Percentiles rank a stretch among this genome's conserved stretches.
These are phyloP conservation scores for Biscutella auriculata DNA, from an alignment of 441 rosid species.

Conservation along the genomic window DNA sequence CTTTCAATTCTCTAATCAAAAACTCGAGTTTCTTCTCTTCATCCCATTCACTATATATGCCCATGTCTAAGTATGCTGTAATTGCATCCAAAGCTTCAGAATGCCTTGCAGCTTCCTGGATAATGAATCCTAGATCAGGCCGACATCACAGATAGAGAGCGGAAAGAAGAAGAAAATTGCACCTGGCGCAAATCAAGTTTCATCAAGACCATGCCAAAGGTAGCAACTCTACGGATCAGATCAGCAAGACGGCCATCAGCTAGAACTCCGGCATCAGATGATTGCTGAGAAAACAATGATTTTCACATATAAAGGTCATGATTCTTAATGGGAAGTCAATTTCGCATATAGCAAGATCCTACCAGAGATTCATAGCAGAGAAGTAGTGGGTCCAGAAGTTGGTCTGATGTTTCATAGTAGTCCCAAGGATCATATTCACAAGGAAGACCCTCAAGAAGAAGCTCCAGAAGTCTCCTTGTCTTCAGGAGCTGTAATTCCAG, in stretches of 20 bases:
- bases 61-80: constrained; percentile 84
- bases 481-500: constrained; percentile 57
- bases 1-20: constrained; percentile 70
- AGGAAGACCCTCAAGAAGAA: constrained; percentile 80
- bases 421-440: constrained; percentile 70
- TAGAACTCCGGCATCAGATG: constrained; percentile 67
- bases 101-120: constrained; percentile 85
- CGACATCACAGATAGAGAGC: neutral
- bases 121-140: neutral
- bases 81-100: constrained; percentile 84
- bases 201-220: constrained; percentile 88
- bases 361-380: constrained; percentile 88
- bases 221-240: constrained; percentile 80
- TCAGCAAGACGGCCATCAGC: constrained; percentile 95
- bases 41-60: constrained; percentile 86
- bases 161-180: constrained; percentile 1
- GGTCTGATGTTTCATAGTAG: constrained; percentile 71
- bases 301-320: constrained; percentile 10
- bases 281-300: constrained; percentile 43
- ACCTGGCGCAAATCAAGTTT: constrained; percentile 94
- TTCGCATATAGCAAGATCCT: constrained; percentile 11
- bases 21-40: constrained; percentile 86
- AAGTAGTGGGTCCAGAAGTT: constrained; percentile 74
- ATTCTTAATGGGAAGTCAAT: neutral
- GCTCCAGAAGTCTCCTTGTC: constrained; percentile 71